Percentiles rank a stretch among this genome's conserved stretches.
Conservation (phyloP, 169 alveolate genomes). For the Cryptosporidium baileyi region DNA sequence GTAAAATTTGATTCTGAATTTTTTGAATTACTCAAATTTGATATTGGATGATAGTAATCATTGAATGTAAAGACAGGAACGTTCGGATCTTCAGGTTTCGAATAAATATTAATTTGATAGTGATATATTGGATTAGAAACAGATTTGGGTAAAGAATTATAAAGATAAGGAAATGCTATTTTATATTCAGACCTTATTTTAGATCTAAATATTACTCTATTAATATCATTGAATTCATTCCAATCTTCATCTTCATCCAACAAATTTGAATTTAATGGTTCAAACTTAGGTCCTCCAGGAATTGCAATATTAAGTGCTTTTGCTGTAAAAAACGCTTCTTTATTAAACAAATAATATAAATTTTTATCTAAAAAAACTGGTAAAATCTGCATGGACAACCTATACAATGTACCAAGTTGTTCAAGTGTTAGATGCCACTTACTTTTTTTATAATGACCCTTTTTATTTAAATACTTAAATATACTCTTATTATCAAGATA, state of each 20-base stretch:
- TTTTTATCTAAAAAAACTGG: slow-evolving; percentile 95
- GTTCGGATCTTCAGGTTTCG: slow-evolving; percentile 91
- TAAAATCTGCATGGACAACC: slow-evolving; percentile 96
- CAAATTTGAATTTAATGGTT: slow-evolving; percentile 97
- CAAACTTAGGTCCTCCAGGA: slow-evolving; percentile 99
- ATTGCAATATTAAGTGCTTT: slow-evolving; percentile 99
- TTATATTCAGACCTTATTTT: slow-evolving; percentile 97
- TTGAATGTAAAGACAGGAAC: slow-evolving; percentile 74
- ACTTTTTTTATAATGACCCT: slow-evolving; percentile 90
- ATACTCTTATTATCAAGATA: slow-evolving; percentile 86
- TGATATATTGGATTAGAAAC: slow-evolving; percentile 88
- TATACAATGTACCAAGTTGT: slow-evolving; percentile 96
- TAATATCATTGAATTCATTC: slow-evolving; percentile 99
- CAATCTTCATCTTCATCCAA: slow-evolving; percentile 99
- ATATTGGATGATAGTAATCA: slow-evolving; percentile 20
- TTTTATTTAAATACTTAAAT: slow-evolving; percentile 78
- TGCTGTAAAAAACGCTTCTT: slow-evolving; percentile 97
- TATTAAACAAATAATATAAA: slow-evolving; percentile 96
- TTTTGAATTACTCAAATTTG: slow-evolving; percentile 35
- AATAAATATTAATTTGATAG: slow-evolving; percentile 83
- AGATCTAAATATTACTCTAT: slow-evolving; percentile 95
- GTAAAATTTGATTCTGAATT: slow-evolving; percentile 66
- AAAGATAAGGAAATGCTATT: slow-evolving; percentile 99
- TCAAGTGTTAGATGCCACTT: slow-evolving; percentile 93
- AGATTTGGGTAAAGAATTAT: slow-evolving; percentile 95